Evolutionary conservation across 1,284 basidiomycete genomes (phyloP).

Genomic region (Trametes versicolor): DNA sequence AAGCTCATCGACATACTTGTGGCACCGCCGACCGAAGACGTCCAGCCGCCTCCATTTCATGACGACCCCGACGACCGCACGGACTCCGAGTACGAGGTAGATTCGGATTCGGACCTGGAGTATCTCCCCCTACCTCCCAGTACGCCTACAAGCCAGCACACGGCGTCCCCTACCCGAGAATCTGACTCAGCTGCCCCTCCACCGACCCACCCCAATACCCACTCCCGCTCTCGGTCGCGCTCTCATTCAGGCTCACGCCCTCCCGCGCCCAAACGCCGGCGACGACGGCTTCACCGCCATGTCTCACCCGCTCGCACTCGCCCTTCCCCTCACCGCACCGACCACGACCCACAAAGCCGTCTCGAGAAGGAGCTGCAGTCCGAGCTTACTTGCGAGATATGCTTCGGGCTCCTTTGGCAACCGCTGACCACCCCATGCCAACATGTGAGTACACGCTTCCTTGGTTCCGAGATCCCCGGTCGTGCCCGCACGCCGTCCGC

Average conservation of each 20-base stretch:
- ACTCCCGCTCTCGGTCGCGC: constrained; percentile 25
- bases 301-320: constrained; percentile 24
- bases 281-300: constrained; percentile 31
- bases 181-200: neutral
- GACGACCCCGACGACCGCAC: constrained; percentile 38
- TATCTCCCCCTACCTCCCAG: constrained; percentile 28
- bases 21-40: constrained; percentile 23
- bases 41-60: constrained; percentile 24
- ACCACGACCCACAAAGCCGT: constrained; percentile 41
- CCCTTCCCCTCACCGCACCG: constrained; percentile 36
- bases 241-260: constrained; percentile 25
- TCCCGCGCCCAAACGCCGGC: constrained; percentile 39
- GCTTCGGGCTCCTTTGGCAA: constrained; percentile 84
- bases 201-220: constrained; percentile 6
- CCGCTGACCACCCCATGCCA: constrained; percentile 95
- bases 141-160: constrained; percentile 17
- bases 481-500: constrained; percentile 7
- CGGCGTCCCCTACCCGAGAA: constrained; percentile 11
- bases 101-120: constrained; percentile 35
- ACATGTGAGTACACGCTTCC: constrained; percentile 68
- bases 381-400: constrained; percentile 91
- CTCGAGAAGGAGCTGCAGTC: constrained; percentile 78
- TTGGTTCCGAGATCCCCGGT: constrained; percentile 7
- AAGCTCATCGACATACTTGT: constrained; percentile 63
- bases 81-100: constrained; percentile 40